phyloP scores from a whole-genome alignment of 2,329 filamentous ascomycete genomes.

The Fusarium sp. region DNA sequence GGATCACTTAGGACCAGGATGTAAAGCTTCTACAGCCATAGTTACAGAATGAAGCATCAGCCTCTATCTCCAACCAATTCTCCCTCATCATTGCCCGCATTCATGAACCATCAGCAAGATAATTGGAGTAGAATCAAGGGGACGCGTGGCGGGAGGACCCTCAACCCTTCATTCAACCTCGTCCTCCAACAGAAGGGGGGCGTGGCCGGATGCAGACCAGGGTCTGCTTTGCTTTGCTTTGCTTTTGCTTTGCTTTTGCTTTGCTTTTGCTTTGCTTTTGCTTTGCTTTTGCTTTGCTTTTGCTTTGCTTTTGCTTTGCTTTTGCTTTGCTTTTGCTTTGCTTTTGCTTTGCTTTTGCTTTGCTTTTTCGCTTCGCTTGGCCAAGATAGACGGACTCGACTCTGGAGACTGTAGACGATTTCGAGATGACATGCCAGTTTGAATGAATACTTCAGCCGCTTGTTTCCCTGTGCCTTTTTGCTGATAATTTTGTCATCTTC shows the following conservation, averaged over 20 bases:
- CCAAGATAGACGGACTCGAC: conserved; percentile 15
- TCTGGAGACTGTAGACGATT: conserved; percentile 15
- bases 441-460: background rate
- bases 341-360: background rate
- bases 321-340: conserved; percentile 2
- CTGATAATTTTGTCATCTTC: background rate
- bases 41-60: conserved; percentile 29
- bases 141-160: conserved; percentile 45
- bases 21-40: conserved; percentile 19
- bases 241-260: background rate
- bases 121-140: conserved; percentile 30
- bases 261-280: conserved; percentile 1
- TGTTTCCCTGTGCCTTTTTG: background rate
- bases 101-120: conserved; percentile 14
- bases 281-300: conserved; percentile 1
- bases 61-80: conserved; percentile 22
- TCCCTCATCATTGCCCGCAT: conserved; percentile 14
- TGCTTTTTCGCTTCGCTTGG: conserved; percentile 1
- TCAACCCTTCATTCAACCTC: conserved; percentile 14
- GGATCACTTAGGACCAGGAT: conserved; percentile 2
- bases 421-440: conserved; percentile 1
- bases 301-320: background rate
- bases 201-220: conserved; percentile 16
- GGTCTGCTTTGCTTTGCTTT: conserved; percentile 9
- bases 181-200: conserved; percentile 22